phyloP scores from a whole-genome alignment of 768 basidiomycete genomes.

The Rhizopogon roseolus region DNA sequence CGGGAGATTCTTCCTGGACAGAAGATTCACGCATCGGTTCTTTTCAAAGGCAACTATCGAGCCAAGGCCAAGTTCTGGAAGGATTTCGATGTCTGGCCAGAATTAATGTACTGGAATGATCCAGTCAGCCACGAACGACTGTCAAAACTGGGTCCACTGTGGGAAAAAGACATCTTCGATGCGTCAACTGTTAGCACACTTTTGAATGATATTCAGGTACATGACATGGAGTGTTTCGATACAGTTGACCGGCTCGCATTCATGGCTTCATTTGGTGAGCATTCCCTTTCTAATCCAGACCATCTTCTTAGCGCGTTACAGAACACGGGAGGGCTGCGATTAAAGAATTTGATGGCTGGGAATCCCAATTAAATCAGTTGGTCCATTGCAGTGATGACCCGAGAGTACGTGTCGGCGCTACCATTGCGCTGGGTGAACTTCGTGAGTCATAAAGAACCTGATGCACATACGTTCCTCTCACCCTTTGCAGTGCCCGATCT shows the following conservation, averaged over 20 bases:
- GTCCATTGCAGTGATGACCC: background rate
- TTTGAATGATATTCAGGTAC: background rate
- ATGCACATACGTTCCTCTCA: background rate
- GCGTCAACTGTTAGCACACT: background rate
- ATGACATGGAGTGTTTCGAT: background rate
- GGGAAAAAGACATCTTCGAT: conserved; percentile 9
- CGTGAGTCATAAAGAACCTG: background rate
- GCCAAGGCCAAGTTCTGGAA: conserved; percentile 7
- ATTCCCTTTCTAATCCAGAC: background rate
- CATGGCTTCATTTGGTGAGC: conserved; percentile 6
- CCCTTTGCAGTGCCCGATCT: background rate
- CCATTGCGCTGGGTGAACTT: background rate
- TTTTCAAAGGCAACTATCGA: conserved; percentile 5
- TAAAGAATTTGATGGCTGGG: background rate
- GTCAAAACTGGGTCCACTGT: conserved; percentile 2
- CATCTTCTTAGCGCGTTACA: background rate
- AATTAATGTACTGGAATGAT: conserved; percentile 10
- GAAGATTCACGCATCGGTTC: conserved; percentile 8
- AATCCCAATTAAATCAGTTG: background rate
- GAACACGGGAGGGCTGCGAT: conserved; percentile 3
- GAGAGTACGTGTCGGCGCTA: conserved; percentile 2
- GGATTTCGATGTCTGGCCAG: conserved; percentile 6
- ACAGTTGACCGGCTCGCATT: conserved; percentile 6
- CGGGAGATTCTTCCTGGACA: conserved; percentile 6
- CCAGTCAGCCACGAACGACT: conserved; percentile 6